Conservation (phyloP, 2,329 filamentous ascomycete genomes). For the Fusarium goolgardi region DNA sequence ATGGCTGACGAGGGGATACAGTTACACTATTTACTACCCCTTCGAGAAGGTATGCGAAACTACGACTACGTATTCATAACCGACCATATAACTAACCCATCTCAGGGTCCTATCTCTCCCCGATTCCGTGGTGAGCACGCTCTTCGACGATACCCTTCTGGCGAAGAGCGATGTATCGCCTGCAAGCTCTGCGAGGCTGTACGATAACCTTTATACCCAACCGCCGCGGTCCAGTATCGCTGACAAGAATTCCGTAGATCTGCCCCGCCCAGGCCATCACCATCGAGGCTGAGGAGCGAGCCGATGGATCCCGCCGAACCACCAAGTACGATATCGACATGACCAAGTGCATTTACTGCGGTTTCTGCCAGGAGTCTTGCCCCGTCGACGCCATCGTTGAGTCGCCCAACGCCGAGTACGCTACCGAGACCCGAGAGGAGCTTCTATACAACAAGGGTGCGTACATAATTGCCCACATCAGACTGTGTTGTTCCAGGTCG, state of each 20-base stretch:
- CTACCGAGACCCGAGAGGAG: conserved; percentile 83
- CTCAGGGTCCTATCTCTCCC: conserved; percentile 89
- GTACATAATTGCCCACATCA: conserved; percentile 30
- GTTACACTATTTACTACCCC: conserved; percentile 98
- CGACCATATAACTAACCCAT: conserved; percentile 37
- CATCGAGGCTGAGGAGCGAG: conserved; percentile 98
- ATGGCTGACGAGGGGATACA: conserved; percentile 53
- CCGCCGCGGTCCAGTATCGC: not conserved
- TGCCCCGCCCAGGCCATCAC: conserved; percentile 99
- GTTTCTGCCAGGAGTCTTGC: conserved; percentile 98
- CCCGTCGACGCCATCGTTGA: conserved; percentile 91
- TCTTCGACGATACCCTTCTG: conserved; percentile 93
- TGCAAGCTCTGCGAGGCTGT: conserved; percentile 99
- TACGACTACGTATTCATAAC: not conserved
- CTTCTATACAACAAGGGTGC: conserved; percentile 92
- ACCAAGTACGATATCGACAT: conserved; percentile 99
- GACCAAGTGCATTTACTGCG: conserved; percentile 99
- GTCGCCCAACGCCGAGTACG: conserved; percentile 72
- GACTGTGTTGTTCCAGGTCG: conserved; percentile 15
- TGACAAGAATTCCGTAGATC: conserved; percentile 62
- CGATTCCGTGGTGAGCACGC: conserved; percentile 99
- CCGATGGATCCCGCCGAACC: conserved; percentile 92
- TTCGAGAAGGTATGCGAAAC: conserved; percentile 81
- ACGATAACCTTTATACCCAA: conserved; percentile 37
- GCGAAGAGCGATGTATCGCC: conserved; percentile 98